phyloP scores from a whole-genome alignment of 2,329 filamentous ascomycete species.

The Epichloe baconii region DNA sequence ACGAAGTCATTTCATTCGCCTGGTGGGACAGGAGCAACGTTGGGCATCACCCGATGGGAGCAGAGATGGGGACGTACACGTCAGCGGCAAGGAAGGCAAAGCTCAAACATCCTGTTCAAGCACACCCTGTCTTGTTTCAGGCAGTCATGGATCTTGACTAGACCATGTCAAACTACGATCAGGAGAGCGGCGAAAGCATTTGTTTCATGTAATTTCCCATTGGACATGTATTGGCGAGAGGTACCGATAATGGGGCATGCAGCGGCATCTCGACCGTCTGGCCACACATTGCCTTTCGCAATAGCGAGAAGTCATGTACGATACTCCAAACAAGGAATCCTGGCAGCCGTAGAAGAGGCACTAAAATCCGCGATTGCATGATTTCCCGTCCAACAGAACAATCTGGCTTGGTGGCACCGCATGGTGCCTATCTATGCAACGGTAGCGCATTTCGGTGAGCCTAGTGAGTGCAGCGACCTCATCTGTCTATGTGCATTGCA shows the following conservation, averaged over 20 bases:
- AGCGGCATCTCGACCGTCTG: background rate
- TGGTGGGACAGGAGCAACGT: background rate
- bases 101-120: background rate
- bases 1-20: background rate
- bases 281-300: background rate
- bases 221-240: slow-evolving; percentile 1
- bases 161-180: background rate
- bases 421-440: background rate
- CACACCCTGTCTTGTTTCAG: background rate
- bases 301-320: background rate
- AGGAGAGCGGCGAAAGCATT: background rate
- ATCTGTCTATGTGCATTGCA: slow-evolving; percentile 1
- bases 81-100: slow-evolving; percentile 2
- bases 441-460: background rate
- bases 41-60: background rate
- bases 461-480: background rate
- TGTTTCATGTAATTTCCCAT: background rate
- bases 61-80: background rate
- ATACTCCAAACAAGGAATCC: background rate
- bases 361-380: slow-evolving; percentile 2
- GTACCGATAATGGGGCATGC: background rate
- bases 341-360: background rate
- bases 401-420: slow-evolving; percentile 2
- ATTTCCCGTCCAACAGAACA: slow-evolving; percentile 1
- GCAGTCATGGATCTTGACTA: background rate